A percentile compares a stretch with the other conserved stretches of the same genome.
Conservation (phyloP, 805 yeast genomes). For the Schizosaccharomyces cryophilus region DNA sequence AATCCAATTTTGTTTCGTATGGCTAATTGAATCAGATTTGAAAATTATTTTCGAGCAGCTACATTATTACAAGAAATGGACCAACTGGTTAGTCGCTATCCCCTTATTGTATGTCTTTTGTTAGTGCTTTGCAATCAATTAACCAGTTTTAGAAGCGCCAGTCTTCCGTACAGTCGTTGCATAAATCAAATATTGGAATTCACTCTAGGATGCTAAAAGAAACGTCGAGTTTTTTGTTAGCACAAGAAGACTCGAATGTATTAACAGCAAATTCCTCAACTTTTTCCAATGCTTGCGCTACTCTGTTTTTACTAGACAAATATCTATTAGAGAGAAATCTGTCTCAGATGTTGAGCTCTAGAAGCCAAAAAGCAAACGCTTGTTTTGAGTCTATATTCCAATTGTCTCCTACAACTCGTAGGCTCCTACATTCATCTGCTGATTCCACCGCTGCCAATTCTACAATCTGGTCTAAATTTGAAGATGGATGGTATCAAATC, state of each 20-base stretch:
- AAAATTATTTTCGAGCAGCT: not conserved
- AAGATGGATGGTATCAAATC: not conserved
- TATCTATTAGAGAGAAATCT: not conserved
- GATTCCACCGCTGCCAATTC: not conserved
- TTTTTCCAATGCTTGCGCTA: not conserved
- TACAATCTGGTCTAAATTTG: not conserved
- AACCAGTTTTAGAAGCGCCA: not conserved
- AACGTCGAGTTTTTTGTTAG: not conserved
- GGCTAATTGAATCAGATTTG: not conserved
- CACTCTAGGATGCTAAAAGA: not conserved
- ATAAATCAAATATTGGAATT: not conserved
- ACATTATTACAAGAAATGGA: not conserved
- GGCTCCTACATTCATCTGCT: not conserved
- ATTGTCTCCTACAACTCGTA: not conserved
- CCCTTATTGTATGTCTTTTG: not conserved
- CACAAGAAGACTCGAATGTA: not conserved
- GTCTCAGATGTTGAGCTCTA: not conserved
- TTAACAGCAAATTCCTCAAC: not conserved
- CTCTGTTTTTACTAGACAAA: not conserved
- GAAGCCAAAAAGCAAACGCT: not conserved
- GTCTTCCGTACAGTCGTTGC: not conserved
- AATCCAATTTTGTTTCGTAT: not conserved
- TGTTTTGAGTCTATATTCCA: not conserved
- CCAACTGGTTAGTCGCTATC: not conserved
- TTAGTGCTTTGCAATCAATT: not conserved